phyloP scores from a whole-genome alignment of 2,329 filamentous ascomycete species.

The Lasiodiplodia citricola region DNA sequence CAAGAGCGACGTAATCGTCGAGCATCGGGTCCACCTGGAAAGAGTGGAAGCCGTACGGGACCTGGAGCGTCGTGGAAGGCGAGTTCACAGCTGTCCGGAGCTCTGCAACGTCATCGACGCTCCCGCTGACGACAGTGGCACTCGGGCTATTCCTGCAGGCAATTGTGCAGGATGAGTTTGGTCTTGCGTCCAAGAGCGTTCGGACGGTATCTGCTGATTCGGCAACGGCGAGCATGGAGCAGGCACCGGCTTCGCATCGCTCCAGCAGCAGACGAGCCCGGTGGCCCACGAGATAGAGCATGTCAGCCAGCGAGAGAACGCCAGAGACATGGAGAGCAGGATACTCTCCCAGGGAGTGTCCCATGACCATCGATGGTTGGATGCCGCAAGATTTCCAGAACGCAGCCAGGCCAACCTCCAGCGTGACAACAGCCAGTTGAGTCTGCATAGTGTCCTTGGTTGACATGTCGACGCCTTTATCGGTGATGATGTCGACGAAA shows the following conservation, averaged over 20 bases:
- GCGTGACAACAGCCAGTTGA: conserved; percentile 59
- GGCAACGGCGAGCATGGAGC: conserved; percentile 69
- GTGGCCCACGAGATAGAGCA: conserved; percentile 72
- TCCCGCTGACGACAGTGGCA: conserved; percentile 75
- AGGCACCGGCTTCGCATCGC: conserved; percentile 69
- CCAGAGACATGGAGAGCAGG: conserved; percentile 73
- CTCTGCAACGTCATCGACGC: conserved; percentile 63
- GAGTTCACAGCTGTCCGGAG: conserved; percentile 56
- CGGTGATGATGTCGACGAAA: conserved; percentile 55
- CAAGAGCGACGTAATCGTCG: conserved; percentile 62
- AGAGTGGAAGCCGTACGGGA: conserved; percentile 72
- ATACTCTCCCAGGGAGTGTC: conserved; percentile 73
- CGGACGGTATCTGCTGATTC: conserved; percentile 57
- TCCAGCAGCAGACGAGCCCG: conserved; percentile 69
- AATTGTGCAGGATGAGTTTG: conserved; percentile 49
- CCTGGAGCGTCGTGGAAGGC: conserved; percentile 65
- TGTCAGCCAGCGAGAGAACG: conserved; percentile 72
- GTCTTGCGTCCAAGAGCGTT: conserved; percentile 56
- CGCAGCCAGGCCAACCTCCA: conserved; percentile 58
- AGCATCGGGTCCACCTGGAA: conserved; percentile 68
- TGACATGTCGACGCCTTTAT: conserved; percentile 54
- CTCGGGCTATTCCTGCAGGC: conserved; percentile 78
- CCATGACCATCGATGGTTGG: conserved; percentile 58
- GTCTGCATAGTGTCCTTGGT: conserved; percentile 54
- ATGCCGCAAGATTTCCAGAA: conserved; percentile 61